phyloP scores from a whole-genome alignment of 148 eudicot genomes.

The Diospyros kaki region DNA sequence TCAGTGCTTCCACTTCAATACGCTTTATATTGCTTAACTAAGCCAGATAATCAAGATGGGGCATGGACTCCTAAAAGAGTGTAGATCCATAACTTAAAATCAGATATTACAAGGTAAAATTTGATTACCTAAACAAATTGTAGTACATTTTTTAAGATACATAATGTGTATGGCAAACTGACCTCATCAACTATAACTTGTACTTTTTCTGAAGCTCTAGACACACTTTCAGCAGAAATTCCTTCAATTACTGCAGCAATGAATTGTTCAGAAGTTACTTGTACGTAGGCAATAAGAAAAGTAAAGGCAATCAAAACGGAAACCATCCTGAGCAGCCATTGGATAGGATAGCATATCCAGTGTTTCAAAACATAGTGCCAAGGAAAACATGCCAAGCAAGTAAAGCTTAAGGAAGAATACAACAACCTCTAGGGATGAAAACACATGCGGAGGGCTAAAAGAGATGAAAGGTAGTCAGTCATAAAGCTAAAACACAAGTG shows the following conservation, averaged over 20 bases:
- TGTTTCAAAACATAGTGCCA: neutral
- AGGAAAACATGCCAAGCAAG: neutral
- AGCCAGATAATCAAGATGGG: neutral
- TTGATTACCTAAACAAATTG: neutral
- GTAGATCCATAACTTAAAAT: slow-evolving; percentile 3
- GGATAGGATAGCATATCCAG: neutral
- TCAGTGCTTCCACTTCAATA: neutral
- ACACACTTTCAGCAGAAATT: slow-evolving; percentile 11
- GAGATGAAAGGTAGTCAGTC: neutral
- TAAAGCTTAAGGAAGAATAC: neutral
- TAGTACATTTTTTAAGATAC: neutral
- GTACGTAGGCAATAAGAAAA: slow-evolving; percentile 1
- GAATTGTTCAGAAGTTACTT: slow-evolving; percentile 6
- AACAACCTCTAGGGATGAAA: neutral
- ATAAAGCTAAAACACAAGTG: neutral
- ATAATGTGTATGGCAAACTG: neutral
- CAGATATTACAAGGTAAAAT: neutral
- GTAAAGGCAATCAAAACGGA: neutral
- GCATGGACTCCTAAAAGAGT: neutral
- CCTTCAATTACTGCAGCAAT: slow-evolving; percentile 25
- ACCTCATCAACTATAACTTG: slow-evolving; percentile 21
- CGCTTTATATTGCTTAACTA: neutral
- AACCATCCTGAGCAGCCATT: neutral
- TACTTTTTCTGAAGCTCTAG: slow-evolving; percentile 23
- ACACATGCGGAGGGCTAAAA: neutral